Evolutionary conservation across 768 basidiomycete genomes (phyloP), one percentile per base, ranked within the genome.

Genomic region (Pulveroboletus ravenelii): DNA sequence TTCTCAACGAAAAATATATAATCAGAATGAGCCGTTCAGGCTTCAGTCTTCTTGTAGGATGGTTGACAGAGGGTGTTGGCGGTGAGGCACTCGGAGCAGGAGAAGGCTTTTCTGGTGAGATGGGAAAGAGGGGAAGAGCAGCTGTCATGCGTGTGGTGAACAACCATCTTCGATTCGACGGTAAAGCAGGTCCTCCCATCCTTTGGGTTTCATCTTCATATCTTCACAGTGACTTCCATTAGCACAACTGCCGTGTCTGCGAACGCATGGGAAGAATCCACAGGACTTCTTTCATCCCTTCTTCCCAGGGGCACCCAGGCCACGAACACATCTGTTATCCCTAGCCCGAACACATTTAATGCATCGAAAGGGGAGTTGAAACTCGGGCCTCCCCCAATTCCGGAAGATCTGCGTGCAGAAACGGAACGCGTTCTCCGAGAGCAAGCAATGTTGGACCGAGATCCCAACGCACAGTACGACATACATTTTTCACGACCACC

Each of bases 101-200:
- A 8, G 79, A 83, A 45, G 85, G 92, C 0, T 90, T 91, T 60
- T 75, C 83, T 30, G 91, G 89, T 1, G 85, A 91, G 58, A 80
- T 79, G 50, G 92, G 90, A 17, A 84, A 87, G 61, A 75, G 93
- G 53, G 92, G 93, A 6, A 78, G 96, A 59, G 85, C 92, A 45
- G 81, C 91, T 10, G 87, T 98, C 39, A 87, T 97, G 82, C 82
- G 86, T 38, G 92, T 98, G 34, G 87, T 99, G 20, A 96, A 96
- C 65, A 94, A 93, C 65, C 86, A 93, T 63, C 76, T 99, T 32
- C 82, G 84, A 36, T 90, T 98, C 56, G 87, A 94, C 60, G 90
- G 94, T 94, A 70, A 73, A 65, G 25, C 41, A 47, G 8, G 6
- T 52, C 45, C 32, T 29, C 48, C 38, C 43, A 34, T 18, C 17